Base-by-base conservation (phyloP, 139 green algal species). In the Parachlorella kessleri region DNA sequence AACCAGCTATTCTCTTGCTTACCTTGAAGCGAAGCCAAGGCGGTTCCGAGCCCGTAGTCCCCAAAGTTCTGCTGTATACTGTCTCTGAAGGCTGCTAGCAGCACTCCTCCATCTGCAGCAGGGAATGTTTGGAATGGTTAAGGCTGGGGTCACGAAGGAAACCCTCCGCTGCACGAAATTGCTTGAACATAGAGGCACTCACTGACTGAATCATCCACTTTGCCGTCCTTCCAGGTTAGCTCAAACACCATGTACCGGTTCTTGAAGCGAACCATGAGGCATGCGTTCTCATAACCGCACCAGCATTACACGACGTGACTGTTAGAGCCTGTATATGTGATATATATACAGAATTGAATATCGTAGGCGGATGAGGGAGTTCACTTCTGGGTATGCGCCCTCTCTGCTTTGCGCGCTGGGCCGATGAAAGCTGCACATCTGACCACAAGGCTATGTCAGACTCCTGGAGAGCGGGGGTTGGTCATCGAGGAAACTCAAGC, bases 181-280 rank as follows among this genome's bases (percentile, higher is more conserved):
- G 48, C 48, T 18, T 59, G 48, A 14, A 59, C 48, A 59, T 59
- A 28, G 48, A 70, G 1, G 30, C 4, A 63, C 72, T 78, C 75
- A 90, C 74, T 74, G 55, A 86, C 72, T 23, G 6, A 67, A 9
- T 83, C 76, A 39, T 88, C 81, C 2, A 85, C 42, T 14, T 76
- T 75, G 32, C 83, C 80, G 41, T 90, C 85, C 73, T 89, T 89
- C 83, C 79, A 90, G 0, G 36, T 33, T 24, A 90, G 2, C 54
- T 88, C 68, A 28, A 88, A 83, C 10, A 89, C 36, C 39, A 90
- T 2, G 59, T 87, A 90, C 33, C 85, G 81, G 55, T 88, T 88
- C 66, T 84, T 81, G 72, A 84, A 89, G 54, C 85, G 75, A 3
- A 89, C 83, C 84, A 88, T 88, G 35, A 1, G 14, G 75, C 26